Conservation (phyloP, 257 asterid genomes). For the Lantana camara region DNA sequence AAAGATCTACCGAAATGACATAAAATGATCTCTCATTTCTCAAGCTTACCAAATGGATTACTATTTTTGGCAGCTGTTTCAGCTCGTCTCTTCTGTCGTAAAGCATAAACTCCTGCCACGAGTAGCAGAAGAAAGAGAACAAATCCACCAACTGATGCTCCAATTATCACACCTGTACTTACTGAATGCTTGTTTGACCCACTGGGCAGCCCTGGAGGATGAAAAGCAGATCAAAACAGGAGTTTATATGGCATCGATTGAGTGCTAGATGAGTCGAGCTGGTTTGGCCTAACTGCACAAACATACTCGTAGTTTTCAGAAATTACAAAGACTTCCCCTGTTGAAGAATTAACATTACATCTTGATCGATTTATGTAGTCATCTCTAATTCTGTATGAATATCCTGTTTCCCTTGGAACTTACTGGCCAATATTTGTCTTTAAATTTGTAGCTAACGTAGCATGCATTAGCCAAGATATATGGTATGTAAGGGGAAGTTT, state of each 20-base stretch:
- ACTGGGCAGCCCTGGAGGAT: constrained; percentile 29
- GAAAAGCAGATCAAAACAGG: not conserved
- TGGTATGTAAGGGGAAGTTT: no score
- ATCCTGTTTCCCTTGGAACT: no score
- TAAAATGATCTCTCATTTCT: constrained; percentile 1
- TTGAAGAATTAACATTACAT: no score
- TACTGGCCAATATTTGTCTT: no score
- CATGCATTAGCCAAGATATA: no score
- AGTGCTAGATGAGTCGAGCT: not conserved
- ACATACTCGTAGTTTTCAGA: no score
- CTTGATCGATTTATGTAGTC: no score
- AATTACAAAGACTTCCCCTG: no score
- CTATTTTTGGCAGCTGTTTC: constrained; percentile 61
- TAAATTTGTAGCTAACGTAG: no score
- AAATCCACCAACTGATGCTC: constrained; percentile 72
- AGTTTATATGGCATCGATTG: no score
- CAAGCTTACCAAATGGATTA: constrained; percentile 76
- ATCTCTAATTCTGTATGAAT: no score
- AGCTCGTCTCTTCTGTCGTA: constrained; percentile 74
- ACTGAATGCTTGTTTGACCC: constrained; percentile 40
- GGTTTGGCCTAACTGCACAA: no score
- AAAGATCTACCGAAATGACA: not conserved
- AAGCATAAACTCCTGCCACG: constrained; percentile 68
- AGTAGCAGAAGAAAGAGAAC: constrained; percentile 54
- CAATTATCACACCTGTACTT: constrained; percentile 49